Evolutionary conservation across 1,284 basidiomycete genomes (phyloP), one percentile per base, ranked within the genome.

Genomic region (Naganishia sp.): DNA sequence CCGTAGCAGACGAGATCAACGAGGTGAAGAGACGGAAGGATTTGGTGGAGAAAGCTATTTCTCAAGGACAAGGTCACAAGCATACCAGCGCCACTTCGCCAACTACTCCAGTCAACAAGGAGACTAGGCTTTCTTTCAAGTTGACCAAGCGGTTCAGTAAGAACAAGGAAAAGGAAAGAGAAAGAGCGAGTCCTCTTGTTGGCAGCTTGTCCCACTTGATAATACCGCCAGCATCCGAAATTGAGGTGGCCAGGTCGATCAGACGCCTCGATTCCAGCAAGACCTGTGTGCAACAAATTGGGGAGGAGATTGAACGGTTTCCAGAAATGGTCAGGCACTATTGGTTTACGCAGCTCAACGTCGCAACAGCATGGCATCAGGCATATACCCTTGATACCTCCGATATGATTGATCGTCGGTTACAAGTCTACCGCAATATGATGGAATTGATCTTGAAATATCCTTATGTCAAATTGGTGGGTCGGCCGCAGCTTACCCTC

Each of bases 1-100:
- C 86, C 64, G 86, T 94, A 3, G 92, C 93, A 0, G 83, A 86
- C 70, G 87, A 88, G 68, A 90, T 97, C 55, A 95, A 96, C 72
- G 92, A 95, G 75, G 88, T 87, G 49, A 85, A 91, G 73, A 83
- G 93, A 65, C 83, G 92, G 28, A 87, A 88, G 71, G 94, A 96
- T 75, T 87, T 94, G 43, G 88, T 94, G 9, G 88, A 87, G 67
- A 73, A 72, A 28, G 78, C 79, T 13, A 75, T 81, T 43, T 68
- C 68, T 13, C 49, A 50, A 6, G 64, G 69, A 28, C 45, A 61
- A 33, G 70, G 72, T 50, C 73, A 74, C 64, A 69, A 69, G 21
- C 70, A 33, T 46, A 23, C 60, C 42, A 52, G 25, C 60, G 25
- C 28, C 33, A 44, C 61, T 31, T 33, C 60, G 7, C 66, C 49